Evolutionary conservation across 805 yeast species (phyloP).

Genomic region (Myxozyma neotropica): DNA sequence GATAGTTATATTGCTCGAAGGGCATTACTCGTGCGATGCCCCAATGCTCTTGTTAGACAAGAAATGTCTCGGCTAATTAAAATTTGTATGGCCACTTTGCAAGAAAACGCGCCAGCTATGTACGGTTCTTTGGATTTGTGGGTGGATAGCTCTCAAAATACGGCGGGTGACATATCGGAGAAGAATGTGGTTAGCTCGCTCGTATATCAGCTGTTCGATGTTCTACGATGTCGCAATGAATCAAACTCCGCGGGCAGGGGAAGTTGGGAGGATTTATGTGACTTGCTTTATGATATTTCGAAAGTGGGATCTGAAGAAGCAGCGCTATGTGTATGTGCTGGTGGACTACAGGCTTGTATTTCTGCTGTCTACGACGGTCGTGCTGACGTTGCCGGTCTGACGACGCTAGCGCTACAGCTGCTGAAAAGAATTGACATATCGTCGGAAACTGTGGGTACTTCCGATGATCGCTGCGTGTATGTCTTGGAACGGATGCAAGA

Average conservation of each 20-base stretch:
- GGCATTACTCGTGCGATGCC: conserved; percentile 24
- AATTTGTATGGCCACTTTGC: conserved; percentile 3
- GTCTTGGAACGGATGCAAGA: not conserved
- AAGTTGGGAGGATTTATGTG: conserved; percentile 21
- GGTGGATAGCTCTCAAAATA: conserved; percentile 1
- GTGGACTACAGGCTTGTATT: conserved; percentile 12
- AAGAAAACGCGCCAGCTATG: not conserved
- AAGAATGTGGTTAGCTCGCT: not conserved
- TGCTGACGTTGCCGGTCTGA: conserved; percentile 12
- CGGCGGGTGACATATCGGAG: not conserved
- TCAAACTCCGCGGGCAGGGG: conserved; percentile 4
- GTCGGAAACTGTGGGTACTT: not conserved
- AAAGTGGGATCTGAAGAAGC: conserved; percentile 15
- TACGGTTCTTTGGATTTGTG: conserved; percentile 21
- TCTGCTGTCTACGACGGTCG: conserved; percentile 14
- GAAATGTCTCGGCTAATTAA: conserved; percentile 12
- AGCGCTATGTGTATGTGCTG: conserved; percentile 19
- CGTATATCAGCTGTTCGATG: not conserved
- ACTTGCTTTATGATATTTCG: conserved; percentile 10
- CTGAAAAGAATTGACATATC: conserved; percentile 8
- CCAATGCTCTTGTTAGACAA: conserved; percentile 13
- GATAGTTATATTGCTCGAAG: not conserved
- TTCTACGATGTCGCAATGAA: not conserved
- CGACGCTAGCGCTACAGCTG: not conserved
- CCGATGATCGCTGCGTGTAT: conserved; percentile 4